Evolutionary conservation across 495 filamentous ascomycete species (phyloP), one percentile per base, ranked within the genome.

Genomic region (Penicillium alfredii): DNA sequence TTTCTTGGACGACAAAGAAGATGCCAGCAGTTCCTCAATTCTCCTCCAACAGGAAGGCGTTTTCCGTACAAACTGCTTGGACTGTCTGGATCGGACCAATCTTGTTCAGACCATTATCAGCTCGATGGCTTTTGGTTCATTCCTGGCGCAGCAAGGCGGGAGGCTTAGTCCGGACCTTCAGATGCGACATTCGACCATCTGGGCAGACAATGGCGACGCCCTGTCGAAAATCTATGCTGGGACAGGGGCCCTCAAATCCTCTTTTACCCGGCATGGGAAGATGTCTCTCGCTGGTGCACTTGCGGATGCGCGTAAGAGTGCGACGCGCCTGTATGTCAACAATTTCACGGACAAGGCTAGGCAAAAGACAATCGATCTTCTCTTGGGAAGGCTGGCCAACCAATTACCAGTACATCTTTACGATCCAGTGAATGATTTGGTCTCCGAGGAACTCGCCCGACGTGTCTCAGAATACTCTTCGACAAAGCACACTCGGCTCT

Each of bases 181-280:
- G 78, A 78, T 85, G 57, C 71, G 87, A 21, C 92, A 98, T 62
- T 87, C 86, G 18, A 88, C 74, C 40, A 68, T 98, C 2, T 98
- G 92, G 92, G 92, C 92, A n/a, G 92, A 98, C 57, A 96, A 96
- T 66, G 92, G 92, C 18, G 92, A 98, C 68, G 80, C 88, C 9
- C 64, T 98, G 15, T 94, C 88, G 1, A 85, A 86, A 51, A 97
- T 96, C 12, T 98, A 98, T 58, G 93, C 92, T 6, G 92, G 92
- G 21, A 98, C 92, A 6, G 92, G 93, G 1, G 92, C 92, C 32
- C 66, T 98, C 24, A 96, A 95, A 51, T 88, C 86, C 7, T 96
- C 90, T 0, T 98, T 93, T 48, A 98, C 92, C n/a, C 73, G 92
- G 28, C 80, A 82, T 53, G 92, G 92, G 16, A 98, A 96, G 61